These are phyloP conservation scores for Lasiosphaeris hirsuta DNA, from an alignment of 495 filamentous ascomycete genomes.

Conservation along the genomic window DNA sequence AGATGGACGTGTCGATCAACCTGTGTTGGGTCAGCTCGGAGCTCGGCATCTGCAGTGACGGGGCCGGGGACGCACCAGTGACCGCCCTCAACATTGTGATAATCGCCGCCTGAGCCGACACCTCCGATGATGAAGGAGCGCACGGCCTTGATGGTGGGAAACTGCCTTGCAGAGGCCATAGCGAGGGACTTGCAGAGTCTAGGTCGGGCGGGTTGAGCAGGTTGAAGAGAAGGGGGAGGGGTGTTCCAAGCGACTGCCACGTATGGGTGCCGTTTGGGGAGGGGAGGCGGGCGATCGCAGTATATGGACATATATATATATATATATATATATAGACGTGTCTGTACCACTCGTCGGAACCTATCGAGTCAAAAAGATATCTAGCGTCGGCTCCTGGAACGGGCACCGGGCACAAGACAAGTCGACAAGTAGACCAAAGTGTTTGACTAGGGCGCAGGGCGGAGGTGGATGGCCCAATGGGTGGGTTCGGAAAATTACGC, in stretches of 20 bases:
- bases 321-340: background rate
- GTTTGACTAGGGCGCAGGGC: too few species aligned
- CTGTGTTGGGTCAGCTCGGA: conserved; percentile 26
- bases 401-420: background rate
- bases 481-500: background rate
- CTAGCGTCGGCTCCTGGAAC: conserved; percentile 7
- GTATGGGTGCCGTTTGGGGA: background rate
- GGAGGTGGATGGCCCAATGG: background rate
- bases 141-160: conserved; percentile 75
- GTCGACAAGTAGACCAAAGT: too few species aligned
- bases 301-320: too few species aligned
- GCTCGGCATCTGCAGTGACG: background rate
- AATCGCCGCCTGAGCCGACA: conserved; percentile 81
- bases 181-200: background rate
- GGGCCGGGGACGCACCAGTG: conserved; percentile 61
- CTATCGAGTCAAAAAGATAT: conserved; percentile 5
- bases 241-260: background rate
- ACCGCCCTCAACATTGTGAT: conserved; percentile 91
- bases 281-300: background rate
- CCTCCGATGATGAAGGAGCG: conserved; percentile 80
- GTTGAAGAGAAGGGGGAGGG: background rate
- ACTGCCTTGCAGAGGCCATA: conserved; percentile 49
- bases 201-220: background rate
- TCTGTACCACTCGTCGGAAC: background rate
- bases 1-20: conserved; percentile 87